phyloP scores from a whole-genome alignment of 371 early-diverging fungal species.

The Apophysomyces sp. region DNA sequence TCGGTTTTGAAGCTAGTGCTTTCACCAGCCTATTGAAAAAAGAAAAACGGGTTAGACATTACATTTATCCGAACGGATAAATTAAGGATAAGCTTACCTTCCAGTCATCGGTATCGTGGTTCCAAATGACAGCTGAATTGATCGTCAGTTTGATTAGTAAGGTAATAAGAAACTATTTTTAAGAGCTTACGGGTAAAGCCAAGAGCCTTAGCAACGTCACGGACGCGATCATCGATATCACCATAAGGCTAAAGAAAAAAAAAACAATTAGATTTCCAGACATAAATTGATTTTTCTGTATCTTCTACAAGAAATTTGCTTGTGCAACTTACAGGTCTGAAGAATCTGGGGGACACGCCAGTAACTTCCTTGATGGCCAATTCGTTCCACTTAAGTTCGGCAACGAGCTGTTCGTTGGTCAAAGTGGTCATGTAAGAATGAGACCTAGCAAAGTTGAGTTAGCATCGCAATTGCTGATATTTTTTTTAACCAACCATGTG shows the following conservation, averaged over 20 bases:
- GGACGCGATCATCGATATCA: conserved; percentile 69
- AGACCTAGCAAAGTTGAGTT: conserved; percentile 52
- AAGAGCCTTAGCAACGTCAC: conserved; percentile 54
- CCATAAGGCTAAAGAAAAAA: conserved; percentile 48
- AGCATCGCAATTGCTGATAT: too few relatives aligned
- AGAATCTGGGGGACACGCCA: conserved; percentile 50
- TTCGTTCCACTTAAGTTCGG: conserved; percentile 73
- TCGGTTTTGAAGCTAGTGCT: conserved; percentile 23
- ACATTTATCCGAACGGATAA: background rate
- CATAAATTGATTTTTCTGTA: background rate
- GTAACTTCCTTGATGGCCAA: conserved; percentile 62
- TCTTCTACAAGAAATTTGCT: background rate
- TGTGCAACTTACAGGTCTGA: conserved; percentile 39
- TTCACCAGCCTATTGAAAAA: conserved; percentile 22
- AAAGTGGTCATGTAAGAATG: conserved; percentile 63
- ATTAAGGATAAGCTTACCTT: conserved; percentile 21
- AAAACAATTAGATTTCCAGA: background rate
- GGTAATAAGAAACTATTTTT: too few relatives aligned
- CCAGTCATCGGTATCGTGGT: conserved; percentile 50
- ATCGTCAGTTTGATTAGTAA: background rate
- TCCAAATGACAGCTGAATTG: conserved; percentile 45
- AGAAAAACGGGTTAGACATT: background rate
- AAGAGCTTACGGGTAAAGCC: conserved; percentile 44
- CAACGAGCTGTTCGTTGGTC: conserved; percentile 66
- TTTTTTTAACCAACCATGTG: conserved; percentile 30